These are phyloP conservation scores for Apiospora hydei DNA, from an alignment of 2,329 filamentous ascomycete genomes.

Conservation along the genomic window DNA sequence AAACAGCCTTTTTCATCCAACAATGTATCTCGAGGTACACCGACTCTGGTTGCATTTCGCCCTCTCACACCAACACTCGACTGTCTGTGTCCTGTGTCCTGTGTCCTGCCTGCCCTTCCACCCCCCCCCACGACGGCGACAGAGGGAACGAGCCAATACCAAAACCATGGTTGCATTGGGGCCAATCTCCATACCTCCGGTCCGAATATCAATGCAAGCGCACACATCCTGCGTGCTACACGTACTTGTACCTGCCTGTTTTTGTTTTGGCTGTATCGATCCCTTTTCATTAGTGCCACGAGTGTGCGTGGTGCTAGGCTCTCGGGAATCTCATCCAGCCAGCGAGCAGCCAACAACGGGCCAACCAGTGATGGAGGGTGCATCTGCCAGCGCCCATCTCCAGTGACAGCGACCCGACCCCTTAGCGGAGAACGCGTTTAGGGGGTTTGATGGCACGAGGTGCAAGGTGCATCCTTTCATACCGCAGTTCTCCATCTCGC, in stretches of 20 bases:
- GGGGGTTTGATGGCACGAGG: neutral
- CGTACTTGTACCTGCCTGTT: neutral
- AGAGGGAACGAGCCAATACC: neutral
- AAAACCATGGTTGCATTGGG: conserved; percentile 12
- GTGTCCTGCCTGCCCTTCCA: too few relatives aligned
- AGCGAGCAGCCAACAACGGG: neutral
- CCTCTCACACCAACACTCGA: too few relatives aligned
- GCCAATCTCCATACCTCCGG: conserved; percentile 16
- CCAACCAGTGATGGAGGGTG: neutral
- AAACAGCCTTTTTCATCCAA: neutral
- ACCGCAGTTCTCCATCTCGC: neutral
- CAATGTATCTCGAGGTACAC: conserved; percentile 10
- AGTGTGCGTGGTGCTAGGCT: neutral
- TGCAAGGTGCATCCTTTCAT: neutral
- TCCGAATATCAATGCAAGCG: conserved; percentile 11
- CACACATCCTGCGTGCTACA: neutral
- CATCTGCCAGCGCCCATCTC: neutral
- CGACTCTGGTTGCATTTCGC: conserved; percentile 13
- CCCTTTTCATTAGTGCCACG: neutral
- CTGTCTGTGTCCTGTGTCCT: neutral
- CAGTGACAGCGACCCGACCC: neutral
- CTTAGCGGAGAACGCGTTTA: neutral
- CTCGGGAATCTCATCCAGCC: neutral
- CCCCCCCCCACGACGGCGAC: neutral
- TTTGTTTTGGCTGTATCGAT: neutral